These are phyloP conservation scores for Nemania sp. DNA, from an alignment of 2,329 filamentous ascomycete species.

Conservation along the genomic window DNA sequence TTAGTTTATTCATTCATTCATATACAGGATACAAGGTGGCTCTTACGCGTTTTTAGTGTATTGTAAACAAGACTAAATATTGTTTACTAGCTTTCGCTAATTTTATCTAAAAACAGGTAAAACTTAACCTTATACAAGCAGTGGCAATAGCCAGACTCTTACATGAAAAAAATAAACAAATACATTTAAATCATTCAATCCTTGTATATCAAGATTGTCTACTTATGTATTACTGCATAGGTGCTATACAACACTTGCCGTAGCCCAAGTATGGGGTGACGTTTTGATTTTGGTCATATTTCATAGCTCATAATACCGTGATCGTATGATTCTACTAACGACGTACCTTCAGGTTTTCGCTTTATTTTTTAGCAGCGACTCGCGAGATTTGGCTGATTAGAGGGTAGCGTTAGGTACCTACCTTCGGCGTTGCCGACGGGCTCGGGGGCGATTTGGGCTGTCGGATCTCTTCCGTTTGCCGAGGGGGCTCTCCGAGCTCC, in stretches of 20 bases:
- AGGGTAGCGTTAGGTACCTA: neutral
- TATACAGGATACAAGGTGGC: neutral
- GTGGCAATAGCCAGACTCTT: too few relatives aligned
- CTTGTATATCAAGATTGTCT: neutral
- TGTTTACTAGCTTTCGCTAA: too few relatives aligned
- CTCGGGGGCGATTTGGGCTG: neutral
- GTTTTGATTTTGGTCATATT: neutral
- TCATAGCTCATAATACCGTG: neutral
- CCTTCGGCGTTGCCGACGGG: conserved; percentile 12
- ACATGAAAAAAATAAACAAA: too few relatives aligned
- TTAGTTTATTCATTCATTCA: too few relatives aligned
- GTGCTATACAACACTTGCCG: neutral
- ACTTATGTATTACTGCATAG: neutral
- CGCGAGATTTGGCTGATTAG: neutral
- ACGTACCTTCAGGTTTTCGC: neutral
- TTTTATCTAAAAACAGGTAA: too few relatives aligned
- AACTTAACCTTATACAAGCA: too few relatives aligned
- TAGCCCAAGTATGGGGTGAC: neutral
- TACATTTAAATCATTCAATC: neutral
- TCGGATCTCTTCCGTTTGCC: neutral
- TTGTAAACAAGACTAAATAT: too few relatives aligned
- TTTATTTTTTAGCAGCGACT: neutral
- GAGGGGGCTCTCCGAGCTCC: neutral
- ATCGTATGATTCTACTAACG: neutral
- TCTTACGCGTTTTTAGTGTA: too few relatives aligned